Conservation (phyloP, 1,284 basidiomycete species). For the Melampsora larici-populina region DNA sequence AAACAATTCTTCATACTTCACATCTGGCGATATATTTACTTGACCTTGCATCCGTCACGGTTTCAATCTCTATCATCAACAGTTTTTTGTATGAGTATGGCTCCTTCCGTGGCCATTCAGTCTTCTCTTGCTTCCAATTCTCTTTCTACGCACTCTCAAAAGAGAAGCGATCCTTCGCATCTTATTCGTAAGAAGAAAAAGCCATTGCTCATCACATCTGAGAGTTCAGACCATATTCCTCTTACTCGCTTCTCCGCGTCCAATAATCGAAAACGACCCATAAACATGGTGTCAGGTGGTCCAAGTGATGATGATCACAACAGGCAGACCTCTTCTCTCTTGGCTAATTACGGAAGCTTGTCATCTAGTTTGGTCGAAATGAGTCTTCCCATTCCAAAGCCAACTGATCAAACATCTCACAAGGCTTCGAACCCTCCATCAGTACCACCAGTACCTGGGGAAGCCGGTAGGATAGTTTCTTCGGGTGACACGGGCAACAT, state of each 20-base stretch:
- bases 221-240: conserved; percentile 11
- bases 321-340: conserved; percentile 2
- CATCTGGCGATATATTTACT: no score
- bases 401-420: background rate
- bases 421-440: background rate
- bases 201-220: conserved; percentile 20
- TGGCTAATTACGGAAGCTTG: conserved; percentile 24
- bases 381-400: background rate
- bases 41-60: background rate
- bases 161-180: background rate
- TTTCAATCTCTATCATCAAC: background rate
- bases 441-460: conserved; percentile 19
- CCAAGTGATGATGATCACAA: background rate
- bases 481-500: conserved; percentile 9
- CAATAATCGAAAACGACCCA: background rate
- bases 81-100: background rate
- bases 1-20: no score
- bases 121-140: background rate
- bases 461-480: conserved; percentile 31
- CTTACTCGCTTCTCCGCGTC: conserved; percentile 9
- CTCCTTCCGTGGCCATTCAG: background rate
- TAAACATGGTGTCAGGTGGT: background rate
- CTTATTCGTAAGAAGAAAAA: conserved; percentile 23
- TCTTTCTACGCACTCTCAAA: background rate
- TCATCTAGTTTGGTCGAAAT: conserved; percentile 17